Conservation (phyloP, 768 basidiomycete genomes). For the Lanmaoa rubissima region DNA sequence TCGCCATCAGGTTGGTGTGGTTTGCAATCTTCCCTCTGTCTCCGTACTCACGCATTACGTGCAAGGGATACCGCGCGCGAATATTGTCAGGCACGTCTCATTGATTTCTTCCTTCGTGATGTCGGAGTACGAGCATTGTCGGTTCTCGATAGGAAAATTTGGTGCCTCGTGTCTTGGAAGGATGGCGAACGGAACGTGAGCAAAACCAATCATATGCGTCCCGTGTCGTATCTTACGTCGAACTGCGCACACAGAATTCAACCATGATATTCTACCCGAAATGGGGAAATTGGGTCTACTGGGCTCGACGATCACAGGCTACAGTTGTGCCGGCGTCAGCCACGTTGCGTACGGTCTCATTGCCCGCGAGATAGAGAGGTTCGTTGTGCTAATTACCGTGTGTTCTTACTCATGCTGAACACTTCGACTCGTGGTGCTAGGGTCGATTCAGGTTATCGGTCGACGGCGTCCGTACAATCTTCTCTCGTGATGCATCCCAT, state of each 20-base stretch:
- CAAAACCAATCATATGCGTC: not conserved
- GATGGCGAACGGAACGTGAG: constrained; percentile 84
- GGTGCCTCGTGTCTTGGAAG: constrained; percentile 83
- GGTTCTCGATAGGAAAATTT: constrained; percentile 63
- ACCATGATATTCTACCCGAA: constrained; percentile 73
- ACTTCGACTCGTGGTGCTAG: constrained; percentile 36
- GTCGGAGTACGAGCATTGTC: not conserved
- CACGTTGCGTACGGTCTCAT: constrained; percentile 94
- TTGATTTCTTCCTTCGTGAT: not conserved
- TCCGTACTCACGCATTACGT: constrained; percentile 1
- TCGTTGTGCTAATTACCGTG: constrained; percentile 5
- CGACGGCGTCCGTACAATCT: constrained; percentile 92
- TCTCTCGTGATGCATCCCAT: constrained; percentile 97
- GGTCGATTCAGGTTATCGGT: constrained; percentile 95
- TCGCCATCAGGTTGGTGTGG: constrained; percentile 69
- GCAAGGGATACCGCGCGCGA: constrained; percentile 71
- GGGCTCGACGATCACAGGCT: constrained; percentile 90
- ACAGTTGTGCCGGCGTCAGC: constrained; percentile 90
- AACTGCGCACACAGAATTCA: constrained; percentile 54
- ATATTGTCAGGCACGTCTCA: constrained; percentile 68
- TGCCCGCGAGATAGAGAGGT: constrained; percentile 92
- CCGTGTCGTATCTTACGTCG: not conserved
- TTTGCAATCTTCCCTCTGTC: not conserved
- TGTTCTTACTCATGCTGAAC: constrained; percentile 2
- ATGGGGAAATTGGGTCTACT: constrained; percentile 92